Base-by-base conservation (phyloP, 352 stramenopile species). In the Pythium periplocum region DNA sequence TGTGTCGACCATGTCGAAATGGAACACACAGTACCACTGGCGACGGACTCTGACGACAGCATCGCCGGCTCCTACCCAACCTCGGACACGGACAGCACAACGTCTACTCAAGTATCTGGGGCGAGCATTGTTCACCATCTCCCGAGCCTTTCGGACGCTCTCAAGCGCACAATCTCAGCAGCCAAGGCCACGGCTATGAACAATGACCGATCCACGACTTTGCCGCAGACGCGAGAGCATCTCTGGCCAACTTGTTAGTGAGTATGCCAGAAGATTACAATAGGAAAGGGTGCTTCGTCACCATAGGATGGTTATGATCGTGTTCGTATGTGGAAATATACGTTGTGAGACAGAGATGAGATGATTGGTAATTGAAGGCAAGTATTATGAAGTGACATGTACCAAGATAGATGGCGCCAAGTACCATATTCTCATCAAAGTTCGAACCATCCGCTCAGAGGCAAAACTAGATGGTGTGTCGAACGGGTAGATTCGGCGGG, bases 1-100 rank as follows among this genome's bases (percentile, higher is more conserved):
- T 92, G 81, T 40, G 78, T 89, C 37, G 78, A 86, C 51, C 81
- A 92, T 55, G 76, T 86, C 11, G 75, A 83, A 2, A 83, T 86
- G 75, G 75, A 86, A 53, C 36, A 53, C 9, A 78, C 70, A 3
- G 62, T 75, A 2, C 64, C 67, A 7, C 12, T 70, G 1, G 59
- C 69, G 33, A 35, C 55, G 1, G 75, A 83, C 50, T 86, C 73
- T 38, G 72, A 83, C 54, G 70, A 78, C 45, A 83, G 73, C 37
- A 53, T 71, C n/a, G 75, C 69, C 40, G 59, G 64, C 30, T 41
- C 36, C 10, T 58, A 62, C 17, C 71, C 69, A 2, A 68, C 79
- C 48, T 71, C 66, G 39, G 65, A 62, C 48, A 59, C 71, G 26
- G 3, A 9, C 42, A 57, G 32, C 34, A 33, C 7, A 54, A 62